phyloP scores from a whole-genome alignment of 108 stramenopile genomes.

The Cylindrotheca fusiformis region DNA sequence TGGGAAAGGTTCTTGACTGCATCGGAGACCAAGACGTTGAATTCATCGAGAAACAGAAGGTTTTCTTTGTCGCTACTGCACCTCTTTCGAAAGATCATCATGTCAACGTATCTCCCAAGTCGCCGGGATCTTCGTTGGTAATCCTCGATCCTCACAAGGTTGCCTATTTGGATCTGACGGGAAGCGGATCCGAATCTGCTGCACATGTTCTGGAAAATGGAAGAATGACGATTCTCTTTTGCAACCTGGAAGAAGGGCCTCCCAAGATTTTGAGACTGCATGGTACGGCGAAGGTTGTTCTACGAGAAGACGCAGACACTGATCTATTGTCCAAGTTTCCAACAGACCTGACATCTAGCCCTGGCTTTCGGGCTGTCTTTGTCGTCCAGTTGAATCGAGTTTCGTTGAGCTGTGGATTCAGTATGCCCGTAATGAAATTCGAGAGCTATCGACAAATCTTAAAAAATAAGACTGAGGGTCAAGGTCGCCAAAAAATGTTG shows the following conservation, averaged over 20 bases:
- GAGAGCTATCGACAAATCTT: conserved; percentile 34
- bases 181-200: conserved; percentile 41
- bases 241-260: conserved; percentile 35
- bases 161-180: conserved; percentile 36
- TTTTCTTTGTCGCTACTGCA: conserved; percentile 52
- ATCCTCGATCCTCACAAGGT: conserved; percentile 32
- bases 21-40: conserved; percentile 4
- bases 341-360: neutral
- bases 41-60: conserved; percentile 37
- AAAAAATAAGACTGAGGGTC: conserved; percentile 21
- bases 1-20: conserved; percentile 22
- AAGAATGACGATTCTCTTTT: conserved; percentile 45
- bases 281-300: conserved; percentile 17
- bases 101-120: conserved; percentile 47
- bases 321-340: conserved; percentile 13
- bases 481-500: conserved; percentile 22
- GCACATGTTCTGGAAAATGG: conserved; percentile 43
- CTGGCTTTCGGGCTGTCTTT: conserved; percentile 24
- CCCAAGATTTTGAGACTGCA: conserved; percentile 38
- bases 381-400: conserved; percentile 36
- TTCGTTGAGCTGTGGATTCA: conserved; percentile 41
- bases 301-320: conserved; percentile 8
- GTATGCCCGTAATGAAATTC: conserved; percentile 39
- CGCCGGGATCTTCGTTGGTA: conserved; percentile 20
- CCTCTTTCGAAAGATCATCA: conserved; percentile 23